Base-by-base conservation (phyloP, 1,139 yeast species). In the Candida frijolesensis region DNA sequence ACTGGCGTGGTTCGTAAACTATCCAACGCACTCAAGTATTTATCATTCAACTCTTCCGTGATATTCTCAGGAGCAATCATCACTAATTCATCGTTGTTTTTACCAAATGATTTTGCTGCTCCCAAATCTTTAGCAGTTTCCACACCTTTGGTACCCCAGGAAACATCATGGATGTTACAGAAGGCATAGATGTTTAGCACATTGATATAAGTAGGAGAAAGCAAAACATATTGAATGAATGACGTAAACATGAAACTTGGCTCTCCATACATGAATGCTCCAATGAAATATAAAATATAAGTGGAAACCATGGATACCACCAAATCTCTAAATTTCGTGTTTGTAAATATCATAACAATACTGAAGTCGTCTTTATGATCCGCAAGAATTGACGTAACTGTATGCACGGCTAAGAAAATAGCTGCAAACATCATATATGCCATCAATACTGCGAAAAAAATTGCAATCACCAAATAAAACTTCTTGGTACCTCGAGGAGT, bases 101-200 rank as follows among this genome's bases (percentile, higher is more conserved):
- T 48, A 54, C 81, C 77, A 7, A 81, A 71, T 42, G 71, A 65
- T 54, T 81, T 82, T 33, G 91, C 94, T 22, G 80, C 79, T 48
- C 96, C 96, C 57, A 88, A 74, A 67, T 87, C 91, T 57, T 77
- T 77, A 51, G 83, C 82, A 40, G 72, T 74, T 30, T 82, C 82
- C 49, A 79, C 88, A 27, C 90, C 92, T 66, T 88, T 87, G 25
- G 94, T 88, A 63, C 96, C 96, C 96, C 96, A 88, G 0, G 94
- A 85, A 47, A 88, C 85, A 68, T 88, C 96, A 66, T 88, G 92
- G 58, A 87, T 86, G 64, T 88, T 88, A 74, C 95, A 87, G 67
- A 88, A 88, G 6, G 95, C 89, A 65, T 88, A 88, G 52, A 88
- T 90, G 62, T 87, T 88, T 61, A 88, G 75, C 47, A 88, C 87